Base-by-base conservation (phyloP, 2,329 filamentous ascomycete species). In the Pseudogymnoascus sp. region DNA sequence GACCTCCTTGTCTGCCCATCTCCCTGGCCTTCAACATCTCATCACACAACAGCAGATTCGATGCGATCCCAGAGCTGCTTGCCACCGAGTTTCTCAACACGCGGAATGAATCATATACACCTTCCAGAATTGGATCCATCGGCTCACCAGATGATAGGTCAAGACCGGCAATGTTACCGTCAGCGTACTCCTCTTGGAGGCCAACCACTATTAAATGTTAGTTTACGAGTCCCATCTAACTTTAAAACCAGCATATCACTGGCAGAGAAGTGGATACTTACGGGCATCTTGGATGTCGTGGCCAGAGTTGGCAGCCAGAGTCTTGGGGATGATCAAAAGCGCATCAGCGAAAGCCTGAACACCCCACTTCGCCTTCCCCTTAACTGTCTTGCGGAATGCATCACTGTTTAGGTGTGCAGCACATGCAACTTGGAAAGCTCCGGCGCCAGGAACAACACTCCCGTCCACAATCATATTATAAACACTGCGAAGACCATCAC, bases 381-480 rank as follows among this genome's bases (percentile, higher is more conserved):
- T 99, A 71, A 97, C 89, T 28, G 88, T 87, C 79, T 90, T 95
- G 67, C 81, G 81, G 77, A 97, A 95, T 15, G 82, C 82, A 69
- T 96, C 90, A 65, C 90, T 91, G 72, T 88, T 88, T 63, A 99
- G 80, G 74, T 96, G 91, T 52, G 85, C 81, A 21, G 92, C 90
- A 68, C 90, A 95, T 30, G 94, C 92, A 48, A 99, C 86, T 75
- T 99, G 94, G 84, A 96, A 99, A 57, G 94, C 90, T 68, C 94
- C 94, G 61, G 85, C 94, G 61, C 94, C 94, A 1, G 94, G 94
- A 23, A 99, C 90, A 18, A 99, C 94, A 67, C 89, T 92, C 75
- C 87, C 85, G 73, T 99, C 94, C n/a, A 97, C 92, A 73, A 99
- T 97, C 81, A 95, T 96, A 80, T 99, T 99, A 83, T 96, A 97